Percentiles rank a stretch among this genome's conserved stretches.
phyloP scores from a whole-genome alignment of 306 rosid species.

The Geum urbanum region DNA sequence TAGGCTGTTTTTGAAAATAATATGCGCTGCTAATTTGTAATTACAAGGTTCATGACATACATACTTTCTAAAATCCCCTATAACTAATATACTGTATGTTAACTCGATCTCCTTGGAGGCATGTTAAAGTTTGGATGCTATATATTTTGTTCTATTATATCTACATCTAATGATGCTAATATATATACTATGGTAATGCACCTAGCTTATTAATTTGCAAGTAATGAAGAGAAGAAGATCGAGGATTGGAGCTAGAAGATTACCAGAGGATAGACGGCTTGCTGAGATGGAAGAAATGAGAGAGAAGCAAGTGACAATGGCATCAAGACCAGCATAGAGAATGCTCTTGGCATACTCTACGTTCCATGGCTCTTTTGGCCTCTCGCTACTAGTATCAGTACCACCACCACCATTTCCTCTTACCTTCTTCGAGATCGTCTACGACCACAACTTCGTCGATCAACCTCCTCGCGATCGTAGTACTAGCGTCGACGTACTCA shows the following conservation, averaged over 20 bases:
- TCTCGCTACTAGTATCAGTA: neutral
- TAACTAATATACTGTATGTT: too few species aligned
- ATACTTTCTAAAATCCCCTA: too few species aligned
- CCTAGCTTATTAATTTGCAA: too few species aligned
- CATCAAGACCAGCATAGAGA: slow-evolving; percentile 54
- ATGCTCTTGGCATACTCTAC: slow-evolving; percentile 45
- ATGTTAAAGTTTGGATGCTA: too few species aligned
- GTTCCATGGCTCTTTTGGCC: slow-evolving; percentile 63
- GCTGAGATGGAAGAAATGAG: slow-evolving; percentile 63
- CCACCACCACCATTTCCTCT: neutral
- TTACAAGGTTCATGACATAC: too few species aligned
- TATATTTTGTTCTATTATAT: too few species aligned
- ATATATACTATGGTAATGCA: too few species aligned
- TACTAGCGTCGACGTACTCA: neutral
- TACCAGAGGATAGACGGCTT: slow-evolving; percentile 39
- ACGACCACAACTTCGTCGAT: neutral
- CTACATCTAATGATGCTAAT: too few species aligned
- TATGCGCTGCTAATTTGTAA: too few species aligned
- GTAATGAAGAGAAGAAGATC: neutral
- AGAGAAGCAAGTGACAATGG: slow-evolving; percentile 53
- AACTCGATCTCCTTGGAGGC: too few species aligned
- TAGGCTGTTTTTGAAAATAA: too few species aligned
- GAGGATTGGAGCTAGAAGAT: neutral
- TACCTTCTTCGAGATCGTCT: neutral
- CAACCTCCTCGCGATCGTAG: slow-evolving; percentile 22